phyloP scores from a whole-genome alignment of 805 yeast genomes.

The Ogataea kodamae region DNA sequence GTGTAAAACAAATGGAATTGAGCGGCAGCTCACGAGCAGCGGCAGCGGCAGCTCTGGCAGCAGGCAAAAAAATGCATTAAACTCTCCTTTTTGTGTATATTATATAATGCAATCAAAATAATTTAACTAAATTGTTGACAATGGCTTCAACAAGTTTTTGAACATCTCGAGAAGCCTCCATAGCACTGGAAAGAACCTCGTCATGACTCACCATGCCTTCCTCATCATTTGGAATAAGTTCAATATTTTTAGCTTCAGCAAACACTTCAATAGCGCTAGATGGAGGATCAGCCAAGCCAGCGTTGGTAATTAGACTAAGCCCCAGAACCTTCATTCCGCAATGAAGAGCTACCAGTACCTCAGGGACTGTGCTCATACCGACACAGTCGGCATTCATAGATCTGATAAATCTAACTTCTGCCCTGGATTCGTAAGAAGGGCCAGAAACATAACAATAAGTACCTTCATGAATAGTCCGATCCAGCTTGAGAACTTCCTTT shows the following conservation, averaged over 20 bases:
- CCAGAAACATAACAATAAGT: conserved; percentile 83
- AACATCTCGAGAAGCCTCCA: conserved; percentile 77
- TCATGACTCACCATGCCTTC: conserved; percentile 84
- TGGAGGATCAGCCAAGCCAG: conserved; percentile 67
- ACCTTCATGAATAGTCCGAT: conserved; percentile 79
- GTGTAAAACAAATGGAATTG: conserved; percentile 5
- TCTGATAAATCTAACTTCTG: conserved; percentile 78
- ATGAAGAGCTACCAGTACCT: conserved; percentile 89
- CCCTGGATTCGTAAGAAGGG: conserved; percentile 90
- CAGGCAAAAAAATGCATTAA: conserved; percentile 12
- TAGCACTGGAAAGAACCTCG: conserved; percentile 86
- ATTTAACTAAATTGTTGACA: conserved; percentile 29
- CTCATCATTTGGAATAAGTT: conserved; percentile 41
- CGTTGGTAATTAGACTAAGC: conserved; percentile 80
- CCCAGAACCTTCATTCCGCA: conserved; percentile 81
- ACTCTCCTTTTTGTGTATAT: conserved; percentile 1
- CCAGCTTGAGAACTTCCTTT: conserved; percentile 37
- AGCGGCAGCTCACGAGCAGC: conserved; percentile 17
- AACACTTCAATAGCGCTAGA: conserved; percentile 56
- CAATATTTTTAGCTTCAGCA: conserved; percentile 9
- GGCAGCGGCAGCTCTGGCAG: conserved; percentile 25
- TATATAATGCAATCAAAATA: conserved; percentile 5
- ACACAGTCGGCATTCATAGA: conserved; percentile 86
- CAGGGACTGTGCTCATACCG: conserved; percentile 98
- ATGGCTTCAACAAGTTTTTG: conserved; percentile 63